Base-by-base conservation (phyloP, 2,329 filamentous ascomycete species). In the Penicillium expansum region DNA sequence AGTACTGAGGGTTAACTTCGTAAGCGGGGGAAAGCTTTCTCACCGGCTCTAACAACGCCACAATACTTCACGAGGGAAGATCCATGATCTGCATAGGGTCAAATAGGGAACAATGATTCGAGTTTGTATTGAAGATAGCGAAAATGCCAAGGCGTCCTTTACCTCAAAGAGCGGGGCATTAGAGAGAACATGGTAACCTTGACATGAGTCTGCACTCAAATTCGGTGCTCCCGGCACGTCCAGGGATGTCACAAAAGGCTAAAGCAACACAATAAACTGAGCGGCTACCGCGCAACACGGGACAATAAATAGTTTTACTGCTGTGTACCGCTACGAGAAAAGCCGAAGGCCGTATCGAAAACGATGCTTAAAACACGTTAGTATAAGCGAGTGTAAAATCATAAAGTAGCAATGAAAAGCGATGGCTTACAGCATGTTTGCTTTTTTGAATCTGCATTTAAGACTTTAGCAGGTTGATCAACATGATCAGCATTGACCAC, bases 251-350 rank as follows among this genome's bases (percentile, higher is more conserved):
- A 24, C 24, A 49, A 29, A 52, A 50, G 49, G 50, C 44, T 56
- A 56, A 47, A 18, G 45, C 39, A 54, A 42, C 45, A 45, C 47
- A 48, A 55, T 59, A 50, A 49, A 38, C 22, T 22, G 33, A 49
- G 62, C 63, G 63, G 62, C 50, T 66, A 63, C 55, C 61, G 63
- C 63, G 63, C 62, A 59, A 52, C 39, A 13, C 14, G 48, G 37
- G 29, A 57, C 33, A 59, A 41, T 42, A 49, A 38, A 51, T 51
- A 38, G 35, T n/a, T 13, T 35, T 9, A 18, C 18, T 33, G 11
- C 22, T n/a, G 20, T 44, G 16, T 39, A 22, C 29, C 11, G 24
- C 32, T 11, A 22, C 13, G 14, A 51, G 18, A 30, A 18, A 56
- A 50, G 18, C 22, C 14, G 7, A 16, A 18, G 9, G 22, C 9